phyloP scores from a whole-genome alignment of 1,139 yeast species.

The Blastobotrys ciferrii region DNA sequence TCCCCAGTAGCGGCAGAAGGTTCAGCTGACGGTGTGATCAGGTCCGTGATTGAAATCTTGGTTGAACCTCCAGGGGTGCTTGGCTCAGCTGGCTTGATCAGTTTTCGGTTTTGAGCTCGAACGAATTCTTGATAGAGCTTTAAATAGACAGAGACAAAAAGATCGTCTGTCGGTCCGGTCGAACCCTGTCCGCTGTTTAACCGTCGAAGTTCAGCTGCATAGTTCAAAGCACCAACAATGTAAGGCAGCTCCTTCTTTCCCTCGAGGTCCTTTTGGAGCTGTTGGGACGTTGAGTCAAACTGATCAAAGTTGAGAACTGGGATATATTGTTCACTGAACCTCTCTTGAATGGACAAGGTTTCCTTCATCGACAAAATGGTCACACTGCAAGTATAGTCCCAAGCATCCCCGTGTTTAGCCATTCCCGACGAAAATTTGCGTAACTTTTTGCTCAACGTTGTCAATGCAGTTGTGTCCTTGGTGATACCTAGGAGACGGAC shows the following conservation, averaged over 20 bases:
- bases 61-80: neutral
- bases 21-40: slow-evolving; percentile 1
- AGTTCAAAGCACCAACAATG: slow-evolving; percentile 40
- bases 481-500: slow-evolving; percentile 54
- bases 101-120: neutral
- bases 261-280: slow-evolving; percentile 26
- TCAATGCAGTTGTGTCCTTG: slow-evolving; percentile 58
- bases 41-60: slow-evolving; percentile 7
- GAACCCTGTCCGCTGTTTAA: slow-evolving; percentile 82
- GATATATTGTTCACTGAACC: slow-evolving; percentile 54
- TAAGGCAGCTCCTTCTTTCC: slow-evolving; percentile 20
- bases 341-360: slow-evolving; percentile 45
- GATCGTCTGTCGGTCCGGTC: slow-evolving; percentile 73
- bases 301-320: slow-evolving; percentile 47
- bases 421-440: slow-evolving; percentile 76
- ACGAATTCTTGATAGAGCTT: slow-evolving; percentile 40
- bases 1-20: neutral
- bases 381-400: slow-evolving; percentile 59
- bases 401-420: slow-evolving; percentile 57
- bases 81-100: neutral
- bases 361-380: slow-evolving; percentile 52
- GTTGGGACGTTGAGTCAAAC: slow-evolving; percentile 36
- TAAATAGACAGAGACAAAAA: slow-evolving; percentile 62
- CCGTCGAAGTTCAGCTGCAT: slow-evolving; percentile 57
- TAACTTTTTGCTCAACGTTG: slow-evolving; percentile 62